Percentiles rank a stretch among this genome's conserved stretches.
These are phyloP conservation scores for Rhodotorula sp. DNA, from an alignment of 1,284 basidiomycete genomes.

Conservation along the genomic window DNA sequence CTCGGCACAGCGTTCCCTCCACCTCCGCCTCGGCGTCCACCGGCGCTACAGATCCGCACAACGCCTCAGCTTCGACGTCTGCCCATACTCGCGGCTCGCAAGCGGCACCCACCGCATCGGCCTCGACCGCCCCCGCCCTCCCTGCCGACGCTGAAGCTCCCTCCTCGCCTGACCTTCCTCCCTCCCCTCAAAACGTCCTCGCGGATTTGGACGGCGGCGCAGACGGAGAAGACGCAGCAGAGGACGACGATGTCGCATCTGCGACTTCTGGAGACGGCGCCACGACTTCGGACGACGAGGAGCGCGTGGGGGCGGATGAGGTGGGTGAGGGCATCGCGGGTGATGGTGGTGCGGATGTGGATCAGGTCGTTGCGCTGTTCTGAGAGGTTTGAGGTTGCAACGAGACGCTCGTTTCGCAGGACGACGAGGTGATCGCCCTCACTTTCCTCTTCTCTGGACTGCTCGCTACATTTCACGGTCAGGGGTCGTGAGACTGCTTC, in stretches of 20 bases:
- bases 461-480: too few species aligned
- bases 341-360: neutral
- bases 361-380: conserved; percentile 19
- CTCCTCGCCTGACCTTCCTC: too few species aligned
- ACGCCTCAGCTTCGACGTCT: too few species aligned
- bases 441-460: too few species aligned
- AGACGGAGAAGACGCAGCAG: neutral
- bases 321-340: neutral
- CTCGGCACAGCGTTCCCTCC: neutral
- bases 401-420: too few species aligned
- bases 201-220: too few species aligned
- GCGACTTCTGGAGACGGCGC: neutral
- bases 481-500: too few species aligned
- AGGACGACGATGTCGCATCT: conserved; percentile 1
- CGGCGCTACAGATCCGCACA: neutral
- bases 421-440: too few species aligned
- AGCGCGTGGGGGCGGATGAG: neutral
- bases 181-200: too few species aligned
- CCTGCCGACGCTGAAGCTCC: too few species aligned
- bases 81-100: too few species aligned
- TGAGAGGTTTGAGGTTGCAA: neutral
- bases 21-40: neutral
- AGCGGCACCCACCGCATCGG: neutral
- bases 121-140: too few species aligned
- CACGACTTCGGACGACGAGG: neutral